Conservation (phyloP, 176 grass and related monocot species). For the Cymbopogon citratus region DNA sequence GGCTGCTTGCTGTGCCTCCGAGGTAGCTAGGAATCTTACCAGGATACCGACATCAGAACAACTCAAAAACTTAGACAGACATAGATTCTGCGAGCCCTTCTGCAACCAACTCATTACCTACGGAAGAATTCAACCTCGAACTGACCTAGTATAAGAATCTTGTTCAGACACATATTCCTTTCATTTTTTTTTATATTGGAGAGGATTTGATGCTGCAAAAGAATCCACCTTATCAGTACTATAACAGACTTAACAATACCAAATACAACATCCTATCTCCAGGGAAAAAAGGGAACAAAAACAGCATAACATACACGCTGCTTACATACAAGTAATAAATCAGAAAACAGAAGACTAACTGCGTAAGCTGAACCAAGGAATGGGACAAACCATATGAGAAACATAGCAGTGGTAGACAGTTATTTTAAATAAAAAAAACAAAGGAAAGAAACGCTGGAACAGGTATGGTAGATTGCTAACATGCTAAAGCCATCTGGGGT, state of each 20-base stretch:
- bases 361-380: neutral
- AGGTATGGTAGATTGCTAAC: neutral
- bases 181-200: neutral
- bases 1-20: neutral
- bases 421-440: neutral
- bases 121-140: neutral
- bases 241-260: neutral
- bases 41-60: constrained; percentile 19
- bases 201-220: neutral
- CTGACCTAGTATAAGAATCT: neutral
- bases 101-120: constrained; percentile 6
- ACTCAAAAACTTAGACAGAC: neutral
- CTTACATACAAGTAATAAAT: neutral
- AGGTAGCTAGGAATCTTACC: constrained; percentile 17
- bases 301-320: neutral
- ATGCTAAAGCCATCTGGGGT: neutral
- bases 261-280: neutral
- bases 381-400: neutral
- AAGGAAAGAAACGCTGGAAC: neutral
- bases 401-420: neutral
- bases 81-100: neutral
- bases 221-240: neutral
- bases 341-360: neutral
- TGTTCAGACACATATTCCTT: neutral
- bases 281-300: neutral